These are phyloP conservation scores for Salix arbutifolia DNA, from an alignment of 345 rosid species.

Conservation along the genomic window DNA sequence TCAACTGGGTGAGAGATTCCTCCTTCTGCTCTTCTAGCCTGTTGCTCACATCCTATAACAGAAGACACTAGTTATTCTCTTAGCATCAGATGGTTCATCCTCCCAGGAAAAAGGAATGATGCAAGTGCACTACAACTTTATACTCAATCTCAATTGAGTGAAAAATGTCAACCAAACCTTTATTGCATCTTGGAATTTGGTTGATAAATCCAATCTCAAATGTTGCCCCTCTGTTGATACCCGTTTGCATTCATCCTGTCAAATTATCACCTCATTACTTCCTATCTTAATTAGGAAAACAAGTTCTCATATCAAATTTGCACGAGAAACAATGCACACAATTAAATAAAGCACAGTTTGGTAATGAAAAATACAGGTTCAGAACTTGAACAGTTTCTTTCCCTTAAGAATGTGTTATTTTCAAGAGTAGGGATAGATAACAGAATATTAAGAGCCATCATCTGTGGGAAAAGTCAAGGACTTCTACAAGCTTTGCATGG, in stretches of 20 bases:
- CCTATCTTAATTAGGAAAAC: neutral
- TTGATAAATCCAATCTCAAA: slow-evolving; percentile 78
- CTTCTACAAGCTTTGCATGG: neutral
- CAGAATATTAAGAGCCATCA: no score
- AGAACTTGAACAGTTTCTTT: no score
- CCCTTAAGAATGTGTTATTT: no score
- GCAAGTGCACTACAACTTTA: neutral
- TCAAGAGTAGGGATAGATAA: no score
- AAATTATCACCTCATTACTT: slow-evolving; percentile 18
- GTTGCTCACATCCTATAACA: slow-evolving; percentile 72
- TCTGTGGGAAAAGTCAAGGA: no score
- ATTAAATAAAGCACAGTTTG: no score
- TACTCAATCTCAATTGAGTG: slow-evolving; percentile 9
- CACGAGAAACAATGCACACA: neutral
- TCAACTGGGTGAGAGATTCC: slow-evolving; percentile 72
- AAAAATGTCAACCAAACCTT: slow-evolving; percentile 44
- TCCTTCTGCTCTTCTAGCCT: slow-evolving; percentile 89
- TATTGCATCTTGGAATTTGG: slow-evolving; percentile 88
- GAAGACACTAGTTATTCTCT: slow-evolving; percentile 4
- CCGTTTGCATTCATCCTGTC: slow-evolving; percentile 90
- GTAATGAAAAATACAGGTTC: no score
- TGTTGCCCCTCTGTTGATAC: slow-evolving; percentile 84
- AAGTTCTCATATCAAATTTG: neutral
- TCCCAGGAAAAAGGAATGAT: neutral
- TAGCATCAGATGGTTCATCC: neutral